These are phyloP conservation scores for Botrytis deweyae DNA, from an alignment of 2,329 filamentous ascomycete species.

Conservation along the genomic window DNA sequence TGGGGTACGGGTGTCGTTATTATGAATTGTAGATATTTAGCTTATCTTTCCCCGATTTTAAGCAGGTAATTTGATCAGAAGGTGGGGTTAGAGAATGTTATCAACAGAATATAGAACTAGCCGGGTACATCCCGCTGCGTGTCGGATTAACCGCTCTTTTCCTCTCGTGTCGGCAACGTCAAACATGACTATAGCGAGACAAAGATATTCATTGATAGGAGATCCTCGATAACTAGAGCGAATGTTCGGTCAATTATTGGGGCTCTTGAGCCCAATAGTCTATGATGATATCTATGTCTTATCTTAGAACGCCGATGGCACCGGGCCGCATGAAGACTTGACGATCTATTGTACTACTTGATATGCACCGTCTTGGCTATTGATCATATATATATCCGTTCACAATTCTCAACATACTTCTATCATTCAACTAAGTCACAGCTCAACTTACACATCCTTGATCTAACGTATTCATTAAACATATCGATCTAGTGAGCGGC, in stretches of 20 bases:
- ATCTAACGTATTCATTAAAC: background rate
- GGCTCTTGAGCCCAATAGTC: background rate
- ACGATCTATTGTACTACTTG: background rate
- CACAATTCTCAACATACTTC: background rate
- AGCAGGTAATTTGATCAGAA: background rate
- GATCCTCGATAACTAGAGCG: background rate
- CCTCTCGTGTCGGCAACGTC: background rate
- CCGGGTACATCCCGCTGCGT: background rate
- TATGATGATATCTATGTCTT: background rate
- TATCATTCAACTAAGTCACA: background rate
- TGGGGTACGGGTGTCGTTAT: background rate
- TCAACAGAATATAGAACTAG: background rate
- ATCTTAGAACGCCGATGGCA: background rate
- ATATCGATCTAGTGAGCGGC: background rate
- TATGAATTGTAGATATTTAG: background rate
- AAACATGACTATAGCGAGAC: background rate
- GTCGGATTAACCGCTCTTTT: background rate
- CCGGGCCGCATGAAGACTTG: background rate
- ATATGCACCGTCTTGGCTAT: background rate
- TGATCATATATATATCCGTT: background rate
- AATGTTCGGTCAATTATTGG: background rate
- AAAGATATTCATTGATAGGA: background rate
- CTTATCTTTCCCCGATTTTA: background rate
- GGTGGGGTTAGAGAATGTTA: background rate
- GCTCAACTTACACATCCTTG: background rate